Conservation (phyloP, 805 yeast genomes). For the Torulaspora maleeae region DNA sequence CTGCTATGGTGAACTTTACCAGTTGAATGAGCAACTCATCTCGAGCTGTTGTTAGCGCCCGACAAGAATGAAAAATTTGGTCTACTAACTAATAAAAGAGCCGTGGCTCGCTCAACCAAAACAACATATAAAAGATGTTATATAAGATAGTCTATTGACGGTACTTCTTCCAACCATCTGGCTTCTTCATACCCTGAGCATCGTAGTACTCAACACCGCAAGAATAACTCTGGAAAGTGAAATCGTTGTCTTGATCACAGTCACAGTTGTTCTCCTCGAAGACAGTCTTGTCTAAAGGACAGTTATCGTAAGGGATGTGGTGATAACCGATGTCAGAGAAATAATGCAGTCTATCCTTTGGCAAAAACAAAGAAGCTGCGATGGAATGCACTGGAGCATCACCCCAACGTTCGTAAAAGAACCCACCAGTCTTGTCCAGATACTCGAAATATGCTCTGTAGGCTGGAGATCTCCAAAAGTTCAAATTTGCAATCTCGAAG, state of each 20-base stretch:
- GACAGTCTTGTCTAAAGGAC: conserved; percentile 64
- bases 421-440: conserved; percentile 70
- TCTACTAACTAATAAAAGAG: background rate
- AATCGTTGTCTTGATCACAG: conserved; percentile 68
- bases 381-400: conserved; percentile 87
- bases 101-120: background rate
- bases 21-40: background rate
- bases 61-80: background rate
- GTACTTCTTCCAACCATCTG: conserved; percentile 55
- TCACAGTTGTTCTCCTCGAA: conserved; percentile 60
- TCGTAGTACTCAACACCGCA: conserved; percentile 61
- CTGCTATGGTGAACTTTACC: background rate
- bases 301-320: conserved; percentile 70
- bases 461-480: conserved; percentile 67
- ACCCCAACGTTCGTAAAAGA: conserved; percentile 89
- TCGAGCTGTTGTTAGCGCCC: background rate
- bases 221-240: conserved; percentile 65
- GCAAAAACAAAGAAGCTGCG: conserved; percentile 69
- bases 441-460: conserved; percentile 63
- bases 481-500: conserved; percentile 74
- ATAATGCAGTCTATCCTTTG: conserved; percentile 61
- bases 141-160: background rate
- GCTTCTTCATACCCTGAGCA: conserved; percentile 48
- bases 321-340: conserved; percentile 76
- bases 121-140: background rate